phyloP scores from a whole-genome alignment of 345 rosid genomes.

The Mangifera indica region DNA sequence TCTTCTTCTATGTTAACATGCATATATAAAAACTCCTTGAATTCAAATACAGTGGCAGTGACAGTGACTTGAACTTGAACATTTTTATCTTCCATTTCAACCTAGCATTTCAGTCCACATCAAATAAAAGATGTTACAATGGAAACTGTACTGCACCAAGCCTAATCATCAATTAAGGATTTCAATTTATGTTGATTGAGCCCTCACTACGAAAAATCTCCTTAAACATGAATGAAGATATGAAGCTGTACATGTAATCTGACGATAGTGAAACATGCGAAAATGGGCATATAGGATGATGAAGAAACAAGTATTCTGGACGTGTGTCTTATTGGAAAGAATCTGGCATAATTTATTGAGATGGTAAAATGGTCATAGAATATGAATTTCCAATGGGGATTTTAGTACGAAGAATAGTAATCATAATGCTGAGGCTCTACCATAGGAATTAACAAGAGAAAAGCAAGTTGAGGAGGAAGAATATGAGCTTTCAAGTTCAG shows the following conservation, averaged over 20 bases:
- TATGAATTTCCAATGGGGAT: neutral
- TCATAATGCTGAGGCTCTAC: conserved; percentile 53
- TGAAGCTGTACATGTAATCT: conserved; percentile 72
- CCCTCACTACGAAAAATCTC: conserved; percentile 52
- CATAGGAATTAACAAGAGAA: conserved; percentile 23
- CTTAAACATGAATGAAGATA: conserved; percentile 84
- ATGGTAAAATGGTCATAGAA: conserved; percentile 22
- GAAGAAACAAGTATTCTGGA: conserved; percentile 36
- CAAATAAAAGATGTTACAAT: conserved; percentile 19
- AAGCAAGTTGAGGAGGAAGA: conserved; percentile 40
- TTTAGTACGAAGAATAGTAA: conserved; percentile 10
- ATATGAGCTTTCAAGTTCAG: conserved; percentile 41
- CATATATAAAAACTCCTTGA: neutral
- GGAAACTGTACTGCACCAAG: conserved; percentile 13
- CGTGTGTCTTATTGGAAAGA: conserved; percentile 55
- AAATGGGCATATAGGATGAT: conserved; percentile 22
- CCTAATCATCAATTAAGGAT: conserved; percentile 20
- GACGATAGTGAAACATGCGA: conserved; percentile 31
- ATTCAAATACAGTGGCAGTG: neutral
- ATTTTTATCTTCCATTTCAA: conserved; percentile 15
- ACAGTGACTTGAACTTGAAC: neutral
- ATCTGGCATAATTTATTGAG: conserved; percentile 31
- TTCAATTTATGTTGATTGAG: conserved; percentile 22
- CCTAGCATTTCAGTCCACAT: conserved; percentile 17
- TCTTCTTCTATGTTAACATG: no score